Evolutionary conservation across 2,329 filamentous ascomycete genomes (phyloP).

Genomic region (Epichloe amarillans): DNA sequence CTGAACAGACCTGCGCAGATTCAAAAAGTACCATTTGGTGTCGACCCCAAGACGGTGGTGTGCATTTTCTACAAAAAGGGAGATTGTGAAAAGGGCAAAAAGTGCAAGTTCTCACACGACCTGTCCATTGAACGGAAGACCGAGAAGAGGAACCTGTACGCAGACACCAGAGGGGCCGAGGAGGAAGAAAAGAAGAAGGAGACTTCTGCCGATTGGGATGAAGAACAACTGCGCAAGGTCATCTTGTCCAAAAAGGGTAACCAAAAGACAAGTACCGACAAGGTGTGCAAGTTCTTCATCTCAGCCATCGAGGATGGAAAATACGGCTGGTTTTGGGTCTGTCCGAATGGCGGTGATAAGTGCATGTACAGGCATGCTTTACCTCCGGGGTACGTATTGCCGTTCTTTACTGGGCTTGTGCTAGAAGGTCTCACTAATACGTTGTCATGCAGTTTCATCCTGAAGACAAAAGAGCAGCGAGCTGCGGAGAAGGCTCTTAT

Average conservation of each 20-base stretch:
- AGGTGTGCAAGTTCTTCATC: conserved; percentile 98
- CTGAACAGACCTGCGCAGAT: conserved; percentile 85
- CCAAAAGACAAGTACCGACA: conserved; percentile 84
- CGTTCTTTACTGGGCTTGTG: neutral
- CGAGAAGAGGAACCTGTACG: conserved; percentile 84
- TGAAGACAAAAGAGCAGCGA: conserved; percentile 96
- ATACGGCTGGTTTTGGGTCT: conserved; percentile 98
- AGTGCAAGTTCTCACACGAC: conserved; percentile 98
- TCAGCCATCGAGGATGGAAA: conserved; percentile 95
- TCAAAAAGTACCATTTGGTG: conserved; percentile 96
- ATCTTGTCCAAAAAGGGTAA: conserved; percentile 96
- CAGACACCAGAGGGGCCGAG: conserved; percentile 57
- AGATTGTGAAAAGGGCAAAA: conserved; percentile 86
- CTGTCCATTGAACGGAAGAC: conserved; percentile 78
- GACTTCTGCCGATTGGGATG: conserved; percentile 93
- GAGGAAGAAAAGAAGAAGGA: conserved; percentile 78
- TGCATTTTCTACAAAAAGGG: conserved; percentile 98
- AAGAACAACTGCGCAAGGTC: conserved; percentile 84
- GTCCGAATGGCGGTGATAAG: conserved; percentile 90
- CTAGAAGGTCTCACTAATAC: conserved; percentile 12
- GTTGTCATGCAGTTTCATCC: conserved; percentile 54
- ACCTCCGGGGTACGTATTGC: conserved; percentile 66
- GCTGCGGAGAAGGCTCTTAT: conserved; percentile 89
- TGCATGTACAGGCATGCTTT: conserved; percentile 98
- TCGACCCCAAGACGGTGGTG: conserved; percentile 93